These are phyloP conservation scores for Marasmius fiardii DNA, from an alignment of 1,284 basidiomycete genomes.

Conservation along the genomic window DNA sequence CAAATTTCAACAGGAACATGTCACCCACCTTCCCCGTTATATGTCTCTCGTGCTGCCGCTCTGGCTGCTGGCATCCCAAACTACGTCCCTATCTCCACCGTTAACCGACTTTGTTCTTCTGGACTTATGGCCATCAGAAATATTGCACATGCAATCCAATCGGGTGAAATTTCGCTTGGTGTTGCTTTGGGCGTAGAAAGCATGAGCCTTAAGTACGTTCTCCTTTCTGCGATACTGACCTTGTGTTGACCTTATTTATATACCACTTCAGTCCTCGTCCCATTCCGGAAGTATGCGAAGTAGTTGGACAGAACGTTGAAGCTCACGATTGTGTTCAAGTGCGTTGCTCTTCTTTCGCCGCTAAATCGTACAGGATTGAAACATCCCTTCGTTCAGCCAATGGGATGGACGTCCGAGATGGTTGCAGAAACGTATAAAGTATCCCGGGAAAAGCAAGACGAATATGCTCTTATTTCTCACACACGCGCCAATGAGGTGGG, in stretches of 20 bases:
- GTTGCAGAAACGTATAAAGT: conserved; percentile 75
- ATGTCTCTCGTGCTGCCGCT: conserved; percentile 75
- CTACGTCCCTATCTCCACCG: conserved; percentile 72
- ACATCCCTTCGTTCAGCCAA: conserved; percentile 50
- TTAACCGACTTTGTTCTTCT: conserved; percentile 82
- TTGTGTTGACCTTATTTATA: conserved; percentile 5
- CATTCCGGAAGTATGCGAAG: conserved; percentile 66
- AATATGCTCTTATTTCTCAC: conserved; percentile 81
- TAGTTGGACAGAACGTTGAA: conserved; percentile 46
- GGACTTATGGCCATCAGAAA: conserved; percentile 83
- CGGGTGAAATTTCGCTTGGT: conserved; percentile 69
- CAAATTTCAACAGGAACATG: conserved; percentile 58
- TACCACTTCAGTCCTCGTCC: conserved; percentile 60
- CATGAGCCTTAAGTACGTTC: conserved; percentile 75
- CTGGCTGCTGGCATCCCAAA: conserved; percentile 81
- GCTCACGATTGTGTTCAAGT: conserved; percentile 79
- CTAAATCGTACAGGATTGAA: not conserved
- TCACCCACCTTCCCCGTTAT: conserved; percentile 80
- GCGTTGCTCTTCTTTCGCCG: conserved; percentile 15
- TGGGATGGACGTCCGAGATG: conserved; percentile 93
- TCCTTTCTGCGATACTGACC: conserved; percentile 4
- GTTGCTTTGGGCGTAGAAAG: conserved; percentile 81
- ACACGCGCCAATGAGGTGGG: conserved; percentile 65
- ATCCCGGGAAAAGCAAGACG: conserved; percentile 75
- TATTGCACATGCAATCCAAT: conserved; percentile 76